A percentile compares a stretch with the other conserved stretches of the same genome.
These are phyloP conservation scores for Rosa rugosa DNA, from an alignment of 306 rosid species.

Conservation along the genomic window DNA sequence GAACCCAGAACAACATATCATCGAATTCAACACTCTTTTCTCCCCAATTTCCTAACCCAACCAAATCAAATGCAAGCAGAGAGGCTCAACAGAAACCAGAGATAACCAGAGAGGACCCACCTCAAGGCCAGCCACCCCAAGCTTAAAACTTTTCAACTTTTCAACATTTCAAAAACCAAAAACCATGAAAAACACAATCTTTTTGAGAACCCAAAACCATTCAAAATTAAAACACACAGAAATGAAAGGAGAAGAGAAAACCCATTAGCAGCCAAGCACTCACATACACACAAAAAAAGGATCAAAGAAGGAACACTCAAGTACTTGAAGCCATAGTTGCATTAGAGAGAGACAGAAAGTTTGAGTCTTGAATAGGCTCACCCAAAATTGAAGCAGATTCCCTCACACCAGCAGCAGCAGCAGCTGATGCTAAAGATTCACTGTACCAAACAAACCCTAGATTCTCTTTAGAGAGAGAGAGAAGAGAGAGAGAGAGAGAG, in stretches of 20 bases:
- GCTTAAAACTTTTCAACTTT: background rate
- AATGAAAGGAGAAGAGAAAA: background rate
- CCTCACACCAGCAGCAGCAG: constrained; percentile 16
- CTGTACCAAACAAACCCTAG: constrained; percentile 65
- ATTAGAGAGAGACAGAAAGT: constrained; percentile 6
- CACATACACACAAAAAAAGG: constrained; percentile 7
- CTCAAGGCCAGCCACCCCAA: constrained; percentile 14
- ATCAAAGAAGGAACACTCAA: constrained; percentile 5
- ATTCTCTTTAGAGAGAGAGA: constrained; percentile 29
- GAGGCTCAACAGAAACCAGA: background rate
- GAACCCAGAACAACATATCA: constrained; percentile 16
- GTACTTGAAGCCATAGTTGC: constrained; percentile 16
- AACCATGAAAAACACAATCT: background rate
- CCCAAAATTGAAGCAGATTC: constrained; percentile 23
- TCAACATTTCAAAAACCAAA: background rate
- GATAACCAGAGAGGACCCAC: background rate
- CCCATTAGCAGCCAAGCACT: constrained; percentile 24
- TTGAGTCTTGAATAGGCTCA: constrained; percentile 7
- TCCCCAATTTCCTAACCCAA: constrained; percentile 17
- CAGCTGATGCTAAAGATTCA: constrained; percentile 37
- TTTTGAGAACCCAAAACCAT: constrained; percentile 3
- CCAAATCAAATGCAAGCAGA: constrained; percentile 22
- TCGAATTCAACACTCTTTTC: background rate
- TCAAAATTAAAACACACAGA: background rate
- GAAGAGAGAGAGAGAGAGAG: constrained; percentile 16